Conservation (phyloP, 2,329 filamentous ascomycete species). For the Calonectria hongkongensis region DNA sequence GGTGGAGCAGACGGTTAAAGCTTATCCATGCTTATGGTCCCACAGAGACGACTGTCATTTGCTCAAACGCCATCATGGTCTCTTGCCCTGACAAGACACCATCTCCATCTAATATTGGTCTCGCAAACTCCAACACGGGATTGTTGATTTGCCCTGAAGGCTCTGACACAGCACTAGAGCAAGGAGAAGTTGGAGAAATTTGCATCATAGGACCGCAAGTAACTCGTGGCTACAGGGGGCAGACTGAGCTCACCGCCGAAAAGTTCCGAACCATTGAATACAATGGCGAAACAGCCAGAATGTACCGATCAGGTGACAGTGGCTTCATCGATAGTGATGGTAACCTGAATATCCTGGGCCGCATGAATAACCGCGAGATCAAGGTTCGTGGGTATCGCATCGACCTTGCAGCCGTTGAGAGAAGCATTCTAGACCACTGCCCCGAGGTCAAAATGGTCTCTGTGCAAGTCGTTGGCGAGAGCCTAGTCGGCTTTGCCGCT, state of each 20-base stretch:
- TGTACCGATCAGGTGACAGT: conserved; percentile 1
- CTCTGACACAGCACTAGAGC: neutral
- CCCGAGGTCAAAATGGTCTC: neutral
- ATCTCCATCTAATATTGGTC: neutral
- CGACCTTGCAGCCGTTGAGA: conserved; percentile 1
- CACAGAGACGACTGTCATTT: conserved; percentile 1
- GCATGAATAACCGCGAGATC: neutral
- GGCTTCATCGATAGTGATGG: conserved; percentile 2
- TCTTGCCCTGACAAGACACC: neutral
- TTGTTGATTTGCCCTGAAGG: neutral
- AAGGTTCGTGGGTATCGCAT: neutral
- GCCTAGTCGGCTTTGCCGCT: neutral
- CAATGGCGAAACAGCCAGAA: neutral
- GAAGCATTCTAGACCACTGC: neutral
- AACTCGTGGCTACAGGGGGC: neutral
- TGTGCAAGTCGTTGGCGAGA: neutral
- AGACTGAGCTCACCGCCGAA: neutral
- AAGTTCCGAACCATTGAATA: neutral
- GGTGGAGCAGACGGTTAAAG: neutral
- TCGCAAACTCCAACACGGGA: neutral
- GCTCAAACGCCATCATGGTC: neutral
- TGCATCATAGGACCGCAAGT: conserved; percentile 1
- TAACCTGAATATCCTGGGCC: neutral
- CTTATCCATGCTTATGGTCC: neutral
- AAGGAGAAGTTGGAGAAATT: neutral